A percentile compares a stretch with the other conserved stretches of the same genome.
Evolutionary conservation across 2,329 filamentous ascomycete genomes (phyloP).

Genomic region (Truncatella angustata): DNA sequence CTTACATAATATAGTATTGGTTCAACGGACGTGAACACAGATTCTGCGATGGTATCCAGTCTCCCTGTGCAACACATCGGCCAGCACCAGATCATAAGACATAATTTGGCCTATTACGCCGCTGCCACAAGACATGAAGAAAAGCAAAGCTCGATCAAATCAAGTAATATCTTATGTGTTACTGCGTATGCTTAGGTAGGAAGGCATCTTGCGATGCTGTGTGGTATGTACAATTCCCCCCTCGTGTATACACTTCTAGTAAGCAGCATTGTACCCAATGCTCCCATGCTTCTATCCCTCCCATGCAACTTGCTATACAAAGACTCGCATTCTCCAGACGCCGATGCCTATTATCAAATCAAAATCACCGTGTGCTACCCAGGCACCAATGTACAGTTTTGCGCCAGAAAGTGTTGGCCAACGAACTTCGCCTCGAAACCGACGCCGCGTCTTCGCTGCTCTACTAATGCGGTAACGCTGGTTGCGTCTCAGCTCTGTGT

Average conservation of each 20-base stretch:
- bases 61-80: no score
- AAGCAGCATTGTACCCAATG: background rate
- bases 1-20: no score
- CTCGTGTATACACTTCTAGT: background rate
- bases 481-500: slow-evolving; percentile 23
- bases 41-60: no score
- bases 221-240: background rate
- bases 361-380: background rate
- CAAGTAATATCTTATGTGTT: background rate
- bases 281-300: no score
- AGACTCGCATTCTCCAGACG: background rate
- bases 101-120: background rate
- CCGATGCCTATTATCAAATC: background rate
- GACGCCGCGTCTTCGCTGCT: background rate
- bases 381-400: background rate
- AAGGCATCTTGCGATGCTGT: slow-evolving; percentile 1
- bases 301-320: background rate
- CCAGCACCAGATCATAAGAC: no score
- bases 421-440: background rate
- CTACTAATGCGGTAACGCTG: slow-evolving; percentile 21
- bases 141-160: background rate
- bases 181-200: background rate
- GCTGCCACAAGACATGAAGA: background rate
- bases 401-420: background rate
- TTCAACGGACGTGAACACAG: no score